phyloP scores from a whole-genome alignment of 1,284 basidiomycete genomes.

The Fomitiporia mediterranea region DNA sequence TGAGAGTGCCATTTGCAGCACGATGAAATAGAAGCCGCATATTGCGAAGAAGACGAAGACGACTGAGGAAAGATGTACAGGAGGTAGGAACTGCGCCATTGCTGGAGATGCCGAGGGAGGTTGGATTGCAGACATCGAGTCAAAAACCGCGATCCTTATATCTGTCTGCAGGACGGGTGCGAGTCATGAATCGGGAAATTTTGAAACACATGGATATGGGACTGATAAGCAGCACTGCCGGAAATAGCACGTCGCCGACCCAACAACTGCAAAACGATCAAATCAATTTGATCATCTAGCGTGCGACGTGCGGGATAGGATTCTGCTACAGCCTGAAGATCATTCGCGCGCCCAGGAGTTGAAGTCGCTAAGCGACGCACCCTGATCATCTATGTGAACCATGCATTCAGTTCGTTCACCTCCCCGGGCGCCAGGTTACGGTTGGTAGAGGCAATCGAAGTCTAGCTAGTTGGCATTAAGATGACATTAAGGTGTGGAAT shows the following conservation, averaged over 20 bases:
- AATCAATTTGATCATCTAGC: no score
- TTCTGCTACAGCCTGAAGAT: no score
- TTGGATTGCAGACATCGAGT: background rate
- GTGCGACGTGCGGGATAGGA: no score
- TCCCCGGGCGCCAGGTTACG: no score
- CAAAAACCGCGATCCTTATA: background rate
- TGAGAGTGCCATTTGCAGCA: conserved; percentile 14
- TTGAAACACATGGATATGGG: background rate
- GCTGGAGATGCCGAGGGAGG: background rate
- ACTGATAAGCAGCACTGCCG: background rate
- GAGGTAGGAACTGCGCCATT: conserved; percentile 7
- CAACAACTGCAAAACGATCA: no score
- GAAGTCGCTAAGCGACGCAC: no score
- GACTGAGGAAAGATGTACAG: background rate
- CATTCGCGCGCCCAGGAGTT: no score
- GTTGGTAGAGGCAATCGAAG: no score
- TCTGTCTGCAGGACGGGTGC: background rate
- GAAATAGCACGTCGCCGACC: background rate
- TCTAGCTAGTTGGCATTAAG: no score
- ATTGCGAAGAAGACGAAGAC: conserved; percentile 16
- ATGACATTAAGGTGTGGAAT: no score
- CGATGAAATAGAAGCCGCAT: conserved; percentile 21
- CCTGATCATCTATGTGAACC: no score
- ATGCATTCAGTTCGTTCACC: no score
- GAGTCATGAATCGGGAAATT: background rate